Conservation (phyloP, 2,329 filamentous ascomycete species). For the Nannizzia gypsea region DNA sequence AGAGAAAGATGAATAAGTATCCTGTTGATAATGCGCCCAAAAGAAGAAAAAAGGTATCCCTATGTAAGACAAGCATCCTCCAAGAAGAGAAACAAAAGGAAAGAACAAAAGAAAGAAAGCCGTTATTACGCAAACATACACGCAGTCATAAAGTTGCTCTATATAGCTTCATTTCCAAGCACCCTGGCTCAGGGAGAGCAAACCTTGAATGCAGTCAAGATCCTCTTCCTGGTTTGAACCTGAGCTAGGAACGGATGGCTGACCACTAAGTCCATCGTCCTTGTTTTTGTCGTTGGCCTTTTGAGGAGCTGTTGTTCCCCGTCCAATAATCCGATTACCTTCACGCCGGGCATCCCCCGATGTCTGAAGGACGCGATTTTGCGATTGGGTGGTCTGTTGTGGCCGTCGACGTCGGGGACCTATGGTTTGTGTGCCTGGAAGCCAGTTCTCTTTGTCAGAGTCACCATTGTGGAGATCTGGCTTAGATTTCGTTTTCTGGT, state of each 20-base stretch:
- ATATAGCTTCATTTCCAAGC: conserved; percentile 55
- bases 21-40: neutral
- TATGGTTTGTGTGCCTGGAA: conserved; percentile 37
- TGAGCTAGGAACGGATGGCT: neutral
- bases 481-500: neutral
- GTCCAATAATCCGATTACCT: conserved; percentile 2
- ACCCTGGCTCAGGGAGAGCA: conserved; percentile 82
- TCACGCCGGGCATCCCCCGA: conserved; percentile 8
- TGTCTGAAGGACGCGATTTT: conserved; percentile 4
- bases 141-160: neutral
- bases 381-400: conserved; percentile 15
- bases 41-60: neutral
- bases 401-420: conserved; percentile 28
- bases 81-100: neutral
- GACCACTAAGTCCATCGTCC: neutral
- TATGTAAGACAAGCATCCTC: neutral
- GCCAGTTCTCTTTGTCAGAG: conserved; percentile 93
- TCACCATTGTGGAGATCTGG: conserved; percentile 45
- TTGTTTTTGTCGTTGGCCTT: conserved; percentile 1
- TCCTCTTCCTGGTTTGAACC: conserved; percentile 57
- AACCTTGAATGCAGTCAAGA: conserved; percentile 77
- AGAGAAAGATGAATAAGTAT: neutral
- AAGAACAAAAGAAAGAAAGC: neutral
- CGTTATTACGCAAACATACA: neutral
- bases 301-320: neutral